Base-by-base conservation (phyloP, 352 stramenopile species). In the Phytophthora multivora region DNA sequence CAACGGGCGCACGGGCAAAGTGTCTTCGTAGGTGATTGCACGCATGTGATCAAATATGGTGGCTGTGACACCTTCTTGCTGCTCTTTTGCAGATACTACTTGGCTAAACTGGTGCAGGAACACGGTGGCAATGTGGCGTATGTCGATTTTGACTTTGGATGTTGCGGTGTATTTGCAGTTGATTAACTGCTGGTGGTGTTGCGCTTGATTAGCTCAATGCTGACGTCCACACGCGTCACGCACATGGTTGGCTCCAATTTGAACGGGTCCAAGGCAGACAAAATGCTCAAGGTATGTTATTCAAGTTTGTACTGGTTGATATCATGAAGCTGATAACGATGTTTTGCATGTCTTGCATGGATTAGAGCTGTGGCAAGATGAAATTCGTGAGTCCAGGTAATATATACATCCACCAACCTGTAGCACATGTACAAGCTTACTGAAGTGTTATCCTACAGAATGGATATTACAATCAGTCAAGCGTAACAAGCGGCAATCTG, bases 181-280 rank as follows among this genome's bases (percentile, higher is more conserved):
- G 36, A 13, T 39, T 58, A 45, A 53, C 23, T 35, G 4, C 10
- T 50, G 18, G n/a, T n/a, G n/a, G n/a, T 59, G 19, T 19, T 41
- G 5, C 53, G 19, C 5, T 58, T 49, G 23, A 26, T 55, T 35
- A 87, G 77, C 3, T 79, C 69, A 12, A 60, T 54, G 33, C 52
- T 80, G 33, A 66, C 73, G 15, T 46, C 74, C 23, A 83, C 80
- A 5, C 71, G 81, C n/a, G 64, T 90, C 28, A 95, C 86, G 26
- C 84, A 95, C 68, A 93, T 95, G 36, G 71, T 95, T n/a, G 82
- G 80, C 8, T 78, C 51, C 18, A 95, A 92, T 39, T 71, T 95
- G 36, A 93, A 77, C 51, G 77, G 79, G 5, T 81, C 80, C 13
- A 95, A 95, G 48, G 76, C 79, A 10, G 75, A 95, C 50, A 86